Evolutionary conservation across 1,139 yeast genomes (phyloP).

Genomic region (Yamadazyma spencermartinsiae): DNA sequence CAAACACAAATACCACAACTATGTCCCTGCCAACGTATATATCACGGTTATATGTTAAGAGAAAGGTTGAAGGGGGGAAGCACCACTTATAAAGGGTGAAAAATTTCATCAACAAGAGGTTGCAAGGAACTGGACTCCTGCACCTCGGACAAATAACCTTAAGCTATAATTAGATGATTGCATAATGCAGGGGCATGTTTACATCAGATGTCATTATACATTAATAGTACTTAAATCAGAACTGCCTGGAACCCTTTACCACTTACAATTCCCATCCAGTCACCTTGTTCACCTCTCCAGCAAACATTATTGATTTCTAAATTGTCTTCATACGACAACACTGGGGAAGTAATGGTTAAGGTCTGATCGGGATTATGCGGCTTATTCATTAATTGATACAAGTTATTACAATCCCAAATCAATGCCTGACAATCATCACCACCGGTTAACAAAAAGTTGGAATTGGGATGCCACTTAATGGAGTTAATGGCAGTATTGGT

Average conservation of each 20-base stretch:
- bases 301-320: conserved; percentile 73
- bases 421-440: conserved; percentile 91
- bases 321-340: conserved; percentile 57
- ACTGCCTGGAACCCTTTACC: conserved; percentile 84
- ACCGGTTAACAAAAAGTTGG: conserved; percentile 68
- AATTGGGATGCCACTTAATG: conserved; percentile 81
- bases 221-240: conserved; percentile 36
- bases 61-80: too few species aligned
- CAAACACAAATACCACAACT: too few species aligned
- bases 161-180: too few species aligned
- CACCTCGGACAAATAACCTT: too few species aligned
- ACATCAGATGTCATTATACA: too few species aligned
- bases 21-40: too few species aligned
- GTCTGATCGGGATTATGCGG: conserved; percentile 8
- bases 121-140: too few species aligned
- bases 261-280: conserved; percentile 79
- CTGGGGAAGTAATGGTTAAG: conserved; percentile 35
- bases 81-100: too few species aligned
- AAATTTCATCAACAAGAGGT: too few species aligned
- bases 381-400: conserved; percentile 16
- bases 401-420: conserved; percentile 69
- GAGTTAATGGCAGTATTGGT: conserved; percentile 62
- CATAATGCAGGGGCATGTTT: too few species aligned
- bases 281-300: conserved; percentile 67
- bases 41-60: too few species aligned